phyloP scores from a whole-genome alignment of 208 protist genomes.

The Lotmaria passim region DNA sequence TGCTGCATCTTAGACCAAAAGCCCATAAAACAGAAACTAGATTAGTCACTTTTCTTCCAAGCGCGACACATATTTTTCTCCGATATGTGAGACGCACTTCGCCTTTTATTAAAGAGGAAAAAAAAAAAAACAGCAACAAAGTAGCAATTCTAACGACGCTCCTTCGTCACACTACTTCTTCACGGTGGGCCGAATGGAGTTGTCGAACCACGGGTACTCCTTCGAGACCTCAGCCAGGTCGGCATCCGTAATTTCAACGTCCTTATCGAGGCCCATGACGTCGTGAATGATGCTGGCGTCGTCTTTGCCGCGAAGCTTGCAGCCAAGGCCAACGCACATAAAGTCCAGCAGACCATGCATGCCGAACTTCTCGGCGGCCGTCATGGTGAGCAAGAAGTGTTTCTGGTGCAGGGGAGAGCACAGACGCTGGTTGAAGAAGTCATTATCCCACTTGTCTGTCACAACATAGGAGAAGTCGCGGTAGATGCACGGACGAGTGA shows the following conservation, averaged over 20 bases:
- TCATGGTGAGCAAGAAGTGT: conserved; percentile 70
- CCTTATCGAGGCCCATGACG: conserved; percentile 61
- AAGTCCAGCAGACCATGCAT: conserved; percentile 80
- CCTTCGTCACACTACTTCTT: conserved; percentile 24
- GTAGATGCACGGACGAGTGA: conserved; percentile 72
- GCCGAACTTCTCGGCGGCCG: conserved; percentile 71
- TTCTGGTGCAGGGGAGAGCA: conserved; percentile 43
- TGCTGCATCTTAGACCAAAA: too few relatives aligned
- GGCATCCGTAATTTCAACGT: conserved; percentile 40
- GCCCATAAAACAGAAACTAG: neutral
- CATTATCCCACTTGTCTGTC: conserved; percentile 72
- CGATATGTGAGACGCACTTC: too few relatives aligned
- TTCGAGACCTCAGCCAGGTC: conserved; percentile 47
- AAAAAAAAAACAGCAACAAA: too few relatives aligned
- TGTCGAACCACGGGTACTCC: conserved; percentile 72
- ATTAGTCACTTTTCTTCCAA: neutral
- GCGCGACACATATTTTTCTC: too few relatives aligned
- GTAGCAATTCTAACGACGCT: too few relatives aligned
- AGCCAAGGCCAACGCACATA: conserved; percentile 70
- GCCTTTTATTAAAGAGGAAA: too few relatives aligned
- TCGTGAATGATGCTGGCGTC: conserved; percentile 55
- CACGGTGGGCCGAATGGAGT: conserved; percentile 36
- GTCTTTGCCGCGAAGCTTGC: conserved; percentile 73
- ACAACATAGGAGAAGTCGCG: conserved; percentile 66
- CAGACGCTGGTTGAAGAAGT: conserved; percentile 61